Base-by-base conservation (phyloP, 139 green algal genomes). In the Astrephomene gubernaculifera region DNA sequence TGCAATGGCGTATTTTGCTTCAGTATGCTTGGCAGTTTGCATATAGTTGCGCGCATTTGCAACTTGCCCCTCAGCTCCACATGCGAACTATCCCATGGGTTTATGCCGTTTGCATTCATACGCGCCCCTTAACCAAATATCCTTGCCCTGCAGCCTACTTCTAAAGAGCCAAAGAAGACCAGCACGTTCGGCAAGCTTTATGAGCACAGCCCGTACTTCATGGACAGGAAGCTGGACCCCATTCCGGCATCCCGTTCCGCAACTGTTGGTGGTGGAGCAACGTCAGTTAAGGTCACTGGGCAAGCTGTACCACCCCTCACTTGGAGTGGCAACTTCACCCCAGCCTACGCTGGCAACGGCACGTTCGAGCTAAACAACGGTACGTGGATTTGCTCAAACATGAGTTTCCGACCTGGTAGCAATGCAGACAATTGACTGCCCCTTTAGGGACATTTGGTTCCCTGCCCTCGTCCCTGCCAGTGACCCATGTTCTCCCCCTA, bases 161-260 rank as follows among this genome's bases (percentile, higher is more conserved):
- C 78, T 4, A 52, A 53, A 63, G 78, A 84, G 63, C 78, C 78
- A 2, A 29, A 8, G 2, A 84, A 84, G 78, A 74, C n/a, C 2
- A 74, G 60, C 19, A 84, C 78, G 4, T 84, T 84, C 17, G 78
- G 78, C 7, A 74, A 75, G 44, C 78, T 84, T 1, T 84, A 84
- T n/a, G 44, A 74, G 29, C 64, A 84, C 61, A 75, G 61, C 43
- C 45, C 78, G 0, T 74, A 84, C 63, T 84, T 84, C 25, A 29
- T 84, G 78, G 78, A 84, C 78, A 43, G 78, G 5, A 22, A 44
- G 61, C 63, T 84, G 8, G 63, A 84, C 1, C 39, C 25, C 35
- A 61, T 45, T 7, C 39, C 41, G 0, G 35, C n/a, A 27, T 60
- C 38, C 19, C 52, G 73, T 8, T 33, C 49, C 2, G 17, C 54